Evolutionary conservation across 1,284 basidiomycete species (phyloP).

Genomic region (Ustilago vetiveriae): DNA sequence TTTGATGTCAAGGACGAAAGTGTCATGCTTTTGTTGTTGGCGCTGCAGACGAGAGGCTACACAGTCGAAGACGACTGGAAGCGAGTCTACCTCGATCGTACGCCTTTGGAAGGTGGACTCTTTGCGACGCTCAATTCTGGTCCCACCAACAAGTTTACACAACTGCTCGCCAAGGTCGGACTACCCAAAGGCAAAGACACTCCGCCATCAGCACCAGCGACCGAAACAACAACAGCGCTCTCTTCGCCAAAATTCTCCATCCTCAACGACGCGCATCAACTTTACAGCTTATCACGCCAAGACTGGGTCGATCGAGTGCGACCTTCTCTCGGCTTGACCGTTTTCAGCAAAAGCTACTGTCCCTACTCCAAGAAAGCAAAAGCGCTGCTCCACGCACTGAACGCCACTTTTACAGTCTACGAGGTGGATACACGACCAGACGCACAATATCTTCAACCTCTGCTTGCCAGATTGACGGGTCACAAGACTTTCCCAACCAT

Average conservation of each 20-base stretch:
- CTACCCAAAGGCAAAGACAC: slow-evolving; percentile 11
- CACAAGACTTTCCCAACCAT: slow-evolving; percentile 48
- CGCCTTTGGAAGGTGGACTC: slow-evolving; percentile 9
- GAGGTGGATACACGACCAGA: slow-evolving; percentile 42
- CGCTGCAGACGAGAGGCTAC: slow-evolving; percentile 21
- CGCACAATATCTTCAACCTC: slow-evolving; percentile 29
- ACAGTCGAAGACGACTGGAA: slow-evolving; percentile 31
- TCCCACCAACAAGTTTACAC: slow-evolving; percentile 35
- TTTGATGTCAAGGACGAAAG: slow-evolving; percentile 27
- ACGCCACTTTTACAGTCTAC: slow-evolving; percentile 32
- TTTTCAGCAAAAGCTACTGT: slow-evolving; percentile 52
- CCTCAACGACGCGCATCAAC: slow-evolving; percentile 21
- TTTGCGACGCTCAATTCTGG: slow-evolving; percentile 21
- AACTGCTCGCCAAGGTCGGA: slow-evolving; percentile 32
- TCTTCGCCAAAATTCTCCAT: slow-evolving; percentile 13
- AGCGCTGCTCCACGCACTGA: slow-evolving; percentile 21
- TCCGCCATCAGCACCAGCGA: too few species aligned
- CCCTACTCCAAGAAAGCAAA: slow-evolving; percentile 44
- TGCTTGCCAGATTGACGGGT: slow-evolving; percentile 29
- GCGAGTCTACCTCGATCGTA: slow-evolving; percentile 25
- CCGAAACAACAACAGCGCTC: neutral
- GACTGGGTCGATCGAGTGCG: slow-evolving; percentile 36
- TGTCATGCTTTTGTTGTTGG: slow-evolving; percentile 32
- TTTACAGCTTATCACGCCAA: slow-evolving; percentile 29
- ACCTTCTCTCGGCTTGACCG: slow-evolving; percentile 18